Evolutionary conservation across 2,329 filamentous ascomycete genomes (phyloP), one percentile per base, ranked within the genome.

Genomic region (Drechslerella stenobrocha): DNA sequence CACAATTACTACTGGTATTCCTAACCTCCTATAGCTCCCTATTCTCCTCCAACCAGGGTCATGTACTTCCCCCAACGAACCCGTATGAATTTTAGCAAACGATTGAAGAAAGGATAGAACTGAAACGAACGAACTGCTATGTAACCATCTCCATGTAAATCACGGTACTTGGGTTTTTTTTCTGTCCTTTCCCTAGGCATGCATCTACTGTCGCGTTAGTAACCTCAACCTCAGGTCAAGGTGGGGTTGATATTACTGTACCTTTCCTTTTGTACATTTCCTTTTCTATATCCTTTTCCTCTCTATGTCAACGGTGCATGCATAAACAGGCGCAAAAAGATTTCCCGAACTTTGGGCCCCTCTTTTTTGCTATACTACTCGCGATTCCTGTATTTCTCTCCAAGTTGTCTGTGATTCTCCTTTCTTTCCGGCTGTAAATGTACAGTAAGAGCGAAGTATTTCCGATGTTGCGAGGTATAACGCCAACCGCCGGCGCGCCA

Each of bases 281-380:
- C 32, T 51, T 45, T 18, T 20, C 23, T 37, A 20, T 59, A 24
- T 58, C 32, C 18, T 65, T 57, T 57, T 30, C 42, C 42, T 46
- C 20, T 47, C 22, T 26, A 2, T 45, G 18, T 50, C 63, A 60
- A 60, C 50, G 63, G 63, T 67, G 63, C 63, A 67, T 66, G 55
- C 63, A 67, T 67, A 67, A 67, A 60, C 63, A 67, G 63, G 63
- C 63, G 63, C 63, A 67, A 59, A 53, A 67, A 60, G 51, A 60
- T 60, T 67, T 60, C 50, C 45, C 48, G 32, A 52, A 56, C 50
- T 67, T 60, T 59, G 55, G 55, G 52, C 50, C 34, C 34, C 40
- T 51, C 51, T 58, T 52, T 8, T 56, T 47, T 26, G 28, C 28
- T 11, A 30, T 30, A 30, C 18, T 52, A 20, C 26, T 13, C 11